These are phyloP conservation scores for Podila epigama DNA, from an alignment of 192 early-diverging fungal genomes.

Conservation along the genomic window DNA sequence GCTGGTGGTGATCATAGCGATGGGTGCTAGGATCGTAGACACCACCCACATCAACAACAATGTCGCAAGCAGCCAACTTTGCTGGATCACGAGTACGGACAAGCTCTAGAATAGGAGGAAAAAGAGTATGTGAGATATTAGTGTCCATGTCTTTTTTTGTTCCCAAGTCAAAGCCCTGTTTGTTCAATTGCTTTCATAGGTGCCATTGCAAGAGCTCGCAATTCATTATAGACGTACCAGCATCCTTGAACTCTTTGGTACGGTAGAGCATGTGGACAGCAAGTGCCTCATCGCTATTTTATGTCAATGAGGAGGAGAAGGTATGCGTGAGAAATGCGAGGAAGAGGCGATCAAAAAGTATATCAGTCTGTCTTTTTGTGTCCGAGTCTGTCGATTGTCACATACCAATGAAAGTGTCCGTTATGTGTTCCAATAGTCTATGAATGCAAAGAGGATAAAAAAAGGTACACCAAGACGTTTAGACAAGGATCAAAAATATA, in stretches of 20 bases:
- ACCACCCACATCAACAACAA: slow-evolving; percentile 96
- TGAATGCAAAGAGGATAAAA: neutral
- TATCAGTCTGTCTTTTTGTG: neutral
- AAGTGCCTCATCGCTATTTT: slow-evolving; percentile 81
- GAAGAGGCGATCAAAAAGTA: too few species aligned
- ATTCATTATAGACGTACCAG: slow-evolving; percentile 28
- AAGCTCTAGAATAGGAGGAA: slow-evolving; percentile 40
- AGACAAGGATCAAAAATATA: neutral
- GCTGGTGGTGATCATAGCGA: slow-evolving; percentile 94
- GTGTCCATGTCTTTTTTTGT: neutral
- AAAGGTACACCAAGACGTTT: neutral
- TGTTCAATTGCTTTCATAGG: too few species aligned
- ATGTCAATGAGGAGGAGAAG: slow-evolving; percentile 3
- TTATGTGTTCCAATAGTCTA: slow-evolving; percentile 84
- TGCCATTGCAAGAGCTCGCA: neutral
- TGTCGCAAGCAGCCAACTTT: slow-evolving; percentile 76
- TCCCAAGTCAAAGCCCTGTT: too few species aligned
- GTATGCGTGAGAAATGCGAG: neutral
- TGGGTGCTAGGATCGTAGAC: slow-evolving; percentile 80
- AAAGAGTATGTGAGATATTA: slow-evolving; percentile 6
- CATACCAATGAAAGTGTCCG: slow-evolving; percentile 78
- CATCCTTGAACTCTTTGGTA: slow-evolving; percentile 65
- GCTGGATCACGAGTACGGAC: slow-evolving; percentile 87
- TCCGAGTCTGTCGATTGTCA: too few species aligned
- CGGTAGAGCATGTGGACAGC: slow-evolving; percentile 87